A percentile compares a stretch with the other conserved stretches of the same genome.
These are phyloP conservation scores for Metarhizium robertsii DNA, from an alignment of 2,329 filamentous ascomycete species.

Conservation along the genomic window DNA sequence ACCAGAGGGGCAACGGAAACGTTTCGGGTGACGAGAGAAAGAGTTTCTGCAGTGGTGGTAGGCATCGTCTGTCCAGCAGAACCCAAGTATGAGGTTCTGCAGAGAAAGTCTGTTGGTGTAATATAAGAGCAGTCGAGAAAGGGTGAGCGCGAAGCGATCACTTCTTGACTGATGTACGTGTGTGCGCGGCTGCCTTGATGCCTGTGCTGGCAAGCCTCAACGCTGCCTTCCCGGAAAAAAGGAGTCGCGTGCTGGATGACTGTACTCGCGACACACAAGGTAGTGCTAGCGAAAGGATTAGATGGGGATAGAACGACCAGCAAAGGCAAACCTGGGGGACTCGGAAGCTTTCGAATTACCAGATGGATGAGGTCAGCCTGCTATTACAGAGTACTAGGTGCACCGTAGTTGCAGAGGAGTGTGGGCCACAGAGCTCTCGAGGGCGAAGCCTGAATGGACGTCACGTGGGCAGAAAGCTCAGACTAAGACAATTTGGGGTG, in stretches of 20 bases:
- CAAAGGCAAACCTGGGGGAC: background rate
- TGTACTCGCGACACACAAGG: background rate
- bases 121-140: background rate
- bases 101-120: background rate
- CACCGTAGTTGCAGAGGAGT: too few relatives aligned
- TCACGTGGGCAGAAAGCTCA: too few relatives aligned
- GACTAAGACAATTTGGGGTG: too few relatives aligned
- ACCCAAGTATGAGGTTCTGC: background rate
- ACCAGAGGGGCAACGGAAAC: slow-evolving; percentile 97
- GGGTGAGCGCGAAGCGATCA: background rate
- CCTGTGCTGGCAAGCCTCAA: background rate
- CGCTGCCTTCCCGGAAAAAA: background rate
- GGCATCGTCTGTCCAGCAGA: slow-evolving; percentile 57
- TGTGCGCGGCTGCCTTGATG: slow-evolving; percentile 3
- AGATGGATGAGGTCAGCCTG: too few relatives aligned
- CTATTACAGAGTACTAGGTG: too few relatives aligned
- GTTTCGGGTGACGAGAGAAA: slow-evolving; percentile 87
- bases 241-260: background rate
- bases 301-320: background rate
- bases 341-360: background rate
- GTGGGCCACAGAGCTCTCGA: too few relatives aligned
- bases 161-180: background rate
- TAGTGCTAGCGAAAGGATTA: background rate
- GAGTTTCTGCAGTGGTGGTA: slow-evolving; percentile 90
- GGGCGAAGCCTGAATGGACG: too few relatives aligned